Conservation (phyloP, 2,329 filamentous ascomycete species). For the Paraphaeosphaeria minitans region DNA sequence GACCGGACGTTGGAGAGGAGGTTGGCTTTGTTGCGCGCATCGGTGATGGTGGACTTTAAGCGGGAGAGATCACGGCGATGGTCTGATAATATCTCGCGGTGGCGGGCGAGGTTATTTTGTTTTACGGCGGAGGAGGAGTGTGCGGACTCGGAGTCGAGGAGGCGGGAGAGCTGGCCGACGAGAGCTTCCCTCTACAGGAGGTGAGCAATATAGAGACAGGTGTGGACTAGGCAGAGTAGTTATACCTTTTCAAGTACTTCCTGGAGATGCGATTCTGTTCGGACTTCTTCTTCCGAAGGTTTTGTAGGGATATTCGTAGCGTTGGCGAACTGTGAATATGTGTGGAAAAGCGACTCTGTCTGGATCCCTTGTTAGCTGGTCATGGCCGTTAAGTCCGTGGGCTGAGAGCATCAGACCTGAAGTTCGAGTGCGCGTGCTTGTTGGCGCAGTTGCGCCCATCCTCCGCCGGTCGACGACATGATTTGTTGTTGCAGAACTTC, state of each 20-base stretch:
- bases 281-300: slow-evolving; percentile 81
- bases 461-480: slow-evolving; percentile 49
- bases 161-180: slow-evolving; percentile 79
- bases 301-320: slow-evolving; percentile 79
- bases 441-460: slow-evolving; percentile 94
- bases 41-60: slow-evolving; percentile 72
- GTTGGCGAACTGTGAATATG: slow-evolving; percentile 88
- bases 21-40: slow-evolving; percentile 85
- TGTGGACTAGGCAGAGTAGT: slow-evolving; percentile 13
- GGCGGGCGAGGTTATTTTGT: slow-evolving; percentile 90
- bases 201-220: not conserved
- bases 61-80: slow-evolving; percentile 83
- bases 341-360: slow-evolving; percentile 84
- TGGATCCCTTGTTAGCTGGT: slow-evolving; percentile 49
- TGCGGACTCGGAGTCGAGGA: slow-evolving; percentile 89
- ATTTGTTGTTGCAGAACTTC: slow-evolving; percentile 5
- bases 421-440: slow-evolving; percentile 88
- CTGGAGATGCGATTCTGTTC: slow-evolving; percentile 79
- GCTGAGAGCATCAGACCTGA: slow-evolving; percentile 65
- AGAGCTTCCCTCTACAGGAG: slow-evolving; percentile 73
- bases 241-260: slow-evolving; percentile 81
- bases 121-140: slow-evolving; percentile 92
- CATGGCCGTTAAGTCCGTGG: slow-evolving; percentile 21
- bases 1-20: slow-evolving; percentile 87
- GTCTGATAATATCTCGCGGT: slow-evolving; percentile 86